phyloP scores from a whole-genome alignment of 192 early-diverging fungal genomes.

The Podila epigama region DNA sequence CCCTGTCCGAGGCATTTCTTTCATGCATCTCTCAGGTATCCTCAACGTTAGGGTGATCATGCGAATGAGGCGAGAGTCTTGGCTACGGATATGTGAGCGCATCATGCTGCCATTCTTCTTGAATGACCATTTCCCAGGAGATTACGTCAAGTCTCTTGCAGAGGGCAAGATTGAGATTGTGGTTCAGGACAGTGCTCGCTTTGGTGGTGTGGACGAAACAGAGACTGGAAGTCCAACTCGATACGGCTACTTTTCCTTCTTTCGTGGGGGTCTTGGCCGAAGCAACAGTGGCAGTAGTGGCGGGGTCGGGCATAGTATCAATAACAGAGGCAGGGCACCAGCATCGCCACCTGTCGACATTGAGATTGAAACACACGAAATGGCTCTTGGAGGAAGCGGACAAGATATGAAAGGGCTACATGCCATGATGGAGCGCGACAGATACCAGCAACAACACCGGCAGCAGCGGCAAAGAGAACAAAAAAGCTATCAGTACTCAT shows the following conservation, averaged over 20 bases:
- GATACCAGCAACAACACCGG: neutral
- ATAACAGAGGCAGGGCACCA: neutral
- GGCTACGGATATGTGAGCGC: conserved; percentile 54
- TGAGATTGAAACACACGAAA: neutral
- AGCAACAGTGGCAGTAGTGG: neutral
- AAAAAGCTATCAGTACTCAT: neutral
- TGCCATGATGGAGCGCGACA: neutral
- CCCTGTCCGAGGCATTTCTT: conserved; percentile 58
- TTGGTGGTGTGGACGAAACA: conserved; percentile 29
- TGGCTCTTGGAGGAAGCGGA: neutral
- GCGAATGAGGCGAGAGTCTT: conserved; percentile 51
- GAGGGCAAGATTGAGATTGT: conserved; percentile 58
- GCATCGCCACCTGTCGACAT: neutral
- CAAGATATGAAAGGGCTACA: neutral
- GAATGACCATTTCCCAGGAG: conserved; percentile 65
- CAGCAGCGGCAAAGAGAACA: neutral
- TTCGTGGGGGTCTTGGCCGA: neutral
- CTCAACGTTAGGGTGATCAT: conserved; percentile 55
- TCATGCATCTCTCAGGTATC: conserved; percentile 60
- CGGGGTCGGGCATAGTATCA: neutral
- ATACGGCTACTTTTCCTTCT: conserved; percentile 27
- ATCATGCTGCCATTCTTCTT: conserved; percentile 58
- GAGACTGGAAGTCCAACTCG: conserved; percentile 23
- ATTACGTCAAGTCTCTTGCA: conserved; percentile 54
- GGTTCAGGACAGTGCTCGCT: conserved; percentile 27